These are phyloP conservation scores for Colletotrichum graminicola DNA, from an alignment of 2,329 filamentous ascomycete species.

Conservation along the genomic window DNA sequence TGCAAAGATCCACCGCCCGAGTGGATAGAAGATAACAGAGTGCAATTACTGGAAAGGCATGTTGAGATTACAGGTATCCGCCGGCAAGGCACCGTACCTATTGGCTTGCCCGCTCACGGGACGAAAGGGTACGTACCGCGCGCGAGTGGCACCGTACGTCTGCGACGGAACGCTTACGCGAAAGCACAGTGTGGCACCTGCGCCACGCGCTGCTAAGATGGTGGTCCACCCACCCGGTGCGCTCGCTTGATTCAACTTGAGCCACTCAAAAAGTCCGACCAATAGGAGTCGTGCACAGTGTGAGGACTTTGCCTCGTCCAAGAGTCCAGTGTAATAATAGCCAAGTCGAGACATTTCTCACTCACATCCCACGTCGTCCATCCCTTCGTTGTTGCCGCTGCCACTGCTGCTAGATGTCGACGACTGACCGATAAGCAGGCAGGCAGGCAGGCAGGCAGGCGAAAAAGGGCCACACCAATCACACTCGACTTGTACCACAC, in stretches of 20 bases:
- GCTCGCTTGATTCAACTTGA: conserved; percentile 13
- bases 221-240: conserved; percentile 16
- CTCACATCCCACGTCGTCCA: conserved; percentile 14
- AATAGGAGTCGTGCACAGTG: conserved; percentile 31
- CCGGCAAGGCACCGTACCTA: background rate
- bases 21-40: background rate
- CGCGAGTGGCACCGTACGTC: background rate
- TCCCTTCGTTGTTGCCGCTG: conserved; percentile 2
- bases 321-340: background rate
- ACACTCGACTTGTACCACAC: background rate
- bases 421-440: conserved; percentile 3
- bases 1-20: conserved; percentile 3
- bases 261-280: conserved; percentile 10
- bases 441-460: conserved; percentile 3
- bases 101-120: background rate
- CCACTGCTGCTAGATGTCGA: background rate
- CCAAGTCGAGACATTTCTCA: conserved; percentile 11
- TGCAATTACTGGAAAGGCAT: conserved; percentile 7
- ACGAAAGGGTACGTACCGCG: background rate
- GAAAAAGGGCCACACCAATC: conserved; percentile 8
- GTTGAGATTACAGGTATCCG: conserved; percentile 16
- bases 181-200: conserved; percentile 36
- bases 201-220: conserved; percentile 40
- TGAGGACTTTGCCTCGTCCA: background rate
- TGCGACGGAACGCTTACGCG: conserved; percentile 36